Percentiles rank a stretch among this genome's conserved stretches.
These are phyloP conservation scores for Debaryomyces subglobosus DNA, from an alignment of 1,139 yeast species.

Conservation along the genomic window DNA sequence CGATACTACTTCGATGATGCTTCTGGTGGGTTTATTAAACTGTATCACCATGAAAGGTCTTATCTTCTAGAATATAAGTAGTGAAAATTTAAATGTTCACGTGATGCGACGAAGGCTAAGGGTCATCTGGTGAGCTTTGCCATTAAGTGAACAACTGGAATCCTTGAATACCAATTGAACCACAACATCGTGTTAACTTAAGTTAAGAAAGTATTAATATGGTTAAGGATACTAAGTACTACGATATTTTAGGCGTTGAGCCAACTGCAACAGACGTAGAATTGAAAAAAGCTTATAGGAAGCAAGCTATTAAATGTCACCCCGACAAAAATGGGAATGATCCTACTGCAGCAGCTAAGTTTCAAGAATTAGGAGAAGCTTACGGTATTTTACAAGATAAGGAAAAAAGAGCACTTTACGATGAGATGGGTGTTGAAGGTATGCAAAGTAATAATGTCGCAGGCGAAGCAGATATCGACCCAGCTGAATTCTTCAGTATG, in stretches of 20 bases:
- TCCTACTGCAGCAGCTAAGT: conserved; percentile 91
- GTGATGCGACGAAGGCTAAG: neutral
- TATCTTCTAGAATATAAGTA: neutral
- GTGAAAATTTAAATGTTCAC: neutral
- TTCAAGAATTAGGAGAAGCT: conserved; percentile 77
- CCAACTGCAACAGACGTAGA: conserved; percentile 78
- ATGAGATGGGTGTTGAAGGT: conserved; percentile 48
- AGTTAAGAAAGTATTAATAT: conserved; percentile 33
- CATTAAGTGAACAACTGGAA: neutral
- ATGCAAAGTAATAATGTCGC: conserved; percentile 33
- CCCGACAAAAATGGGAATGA: conserved; percentile 86
- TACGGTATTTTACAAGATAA: conserved; percentile 45
- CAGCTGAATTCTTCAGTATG: conserved; percentile 63
- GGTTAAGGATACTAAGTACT: conserved; percentile 91
- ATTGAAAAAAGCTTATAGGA: conserved; percentile 93
- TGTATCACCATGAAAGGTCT: neutral
- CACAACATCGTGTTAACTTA: neutral
- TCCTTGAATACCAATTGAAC: neutral
- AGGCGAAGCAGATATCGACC: conserved; percentile 35
- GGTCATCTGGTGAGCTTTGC: neutral
- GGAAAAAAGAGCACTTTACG: conserved; percentile 42
- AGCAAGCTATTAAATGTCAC: conserved; percentile 87
- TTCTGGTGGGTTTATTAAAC: no score
- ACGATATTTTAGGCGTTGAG: conserved; percentile 82
- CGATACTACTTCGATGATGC: no score